These are phyloP conservation scores for Penicillium sclerotiorum DNA, from an alignment of 2,329 filamentous ascomycete species.

Conservation along the genomic window DNA sequence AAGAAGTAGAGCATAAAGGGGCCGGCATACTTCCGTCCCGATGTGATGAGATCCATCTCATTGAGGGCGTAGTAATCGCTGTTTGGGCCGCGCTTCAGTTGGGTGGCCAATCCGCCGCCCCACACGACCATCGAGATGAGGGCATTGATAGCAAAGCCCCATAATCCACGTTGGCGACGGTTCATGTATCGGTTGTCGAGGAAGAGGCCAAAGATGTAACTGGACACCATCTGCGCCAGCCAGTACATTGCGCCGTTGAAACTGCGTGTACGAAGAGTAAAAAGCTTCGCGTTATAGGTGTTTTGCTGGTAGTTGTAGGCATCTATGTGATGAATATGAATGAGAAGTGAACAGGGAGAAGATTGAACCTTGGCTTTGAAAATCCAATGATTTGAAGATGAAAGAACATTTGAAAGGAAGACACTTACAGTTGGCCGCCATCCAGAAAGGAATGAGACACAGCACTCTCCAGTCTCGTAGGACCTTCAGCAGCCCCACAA, in stretches of 20 bases:
- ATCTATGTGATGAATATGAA: background rate
- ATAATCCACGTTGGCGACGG: constrained; percentile 2
- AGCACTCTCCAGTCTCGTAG: constrained; percentile 4
- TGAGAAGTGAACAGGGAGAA: background rate
- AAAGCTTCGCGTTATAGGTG: constrained; percentile 7
- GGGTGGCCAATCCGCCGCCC: background rate
- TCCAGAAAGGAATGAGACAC: constrained; percentile 7
- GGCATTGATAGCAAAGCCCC: background rate
- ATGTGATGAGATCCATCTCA: constrained; percentile 3
- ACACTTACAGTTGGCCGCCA: constrained; percentile 5
- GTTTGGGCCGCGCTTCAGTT: constrained; percentile 2
- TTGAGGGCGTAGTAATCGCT: constrained; percentile 5
- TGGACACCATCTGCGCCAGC: constrained; percentile 5
- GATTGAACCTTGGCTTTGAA: too few relatives aligned
- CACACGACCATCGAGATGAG: background rate
- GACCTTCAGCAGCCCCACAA: constrained; percentile 1
- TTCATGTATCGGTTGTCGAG: constrained; percentile 3
- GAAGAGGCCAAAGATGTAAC: constrained; percentile 1
- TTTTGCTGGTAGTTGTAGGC: constrained; percentile 12
- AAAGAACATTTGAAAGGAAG: background rate
- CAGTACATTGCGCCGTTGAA: constrained; percentile 11
- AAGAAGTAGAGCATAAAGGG: constrained; percentile 9
- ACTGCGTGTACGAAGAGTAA: constrained; percentile 7
- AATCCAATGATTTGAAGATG: background rate
- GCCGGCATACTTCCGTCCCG: constrained; percentile 3